Conservation (phyloP, 2,329 filamentous ascomycete genomes). For the Fonsecaea pugnacius region DNA sequence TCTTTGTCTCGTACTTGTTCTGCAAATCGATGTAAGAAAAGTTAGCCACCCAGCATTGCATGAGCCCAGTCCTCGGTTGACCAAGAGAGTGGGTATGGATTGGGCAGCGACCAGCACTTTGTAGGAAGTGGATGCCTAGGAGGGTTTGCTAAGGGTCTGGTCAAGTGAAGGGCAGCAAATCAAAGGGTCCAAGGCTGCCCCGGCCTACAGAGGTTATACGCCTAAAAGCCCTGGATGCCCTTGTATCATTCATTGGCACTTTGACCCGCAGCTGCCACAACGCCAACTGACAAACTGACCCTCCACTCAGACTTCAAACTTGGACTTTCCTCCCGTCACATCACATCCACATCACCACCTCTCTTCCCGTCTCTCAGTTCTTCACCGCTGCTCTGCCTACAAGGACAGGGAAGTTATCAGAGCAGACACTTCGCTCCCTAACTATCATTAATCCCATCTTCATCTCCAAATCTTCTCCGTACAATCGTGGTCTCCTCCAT, state of each 20-base stretch:
- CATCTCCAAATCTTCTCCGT: neutral
- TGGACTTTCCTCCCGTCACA: conserved; percentile 16
- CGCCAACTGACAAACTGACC: conserved; percentile 12
- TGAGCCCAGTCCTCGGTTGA: neutral
- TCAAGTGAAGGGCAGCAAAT: neutral
- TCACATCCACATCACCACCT: conserved; percentile 14
- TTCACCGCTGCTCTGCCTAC: conserved; percentile 14
- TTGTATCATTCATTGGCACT: conserved; percentile 2
- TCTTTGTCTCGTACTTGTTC: neutral
- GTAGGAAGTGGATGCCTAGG: neutral
- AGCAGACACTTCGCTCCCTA: neutral
- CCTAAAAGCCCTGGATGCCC: neutral
- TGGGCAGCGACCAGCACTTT: conserved; percentile 15
- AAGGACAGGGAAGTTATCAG: neutral
- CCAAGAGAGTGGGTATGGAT: neutral
- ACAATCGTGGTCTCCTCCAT: neutral
- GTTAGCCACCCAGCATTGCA: neutral
- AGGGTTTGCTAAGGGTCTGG: neutral
- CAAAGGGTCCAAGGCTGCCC: neutral
- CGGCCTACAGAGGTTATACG: neutral
- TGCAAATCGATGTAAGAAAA: neutral
- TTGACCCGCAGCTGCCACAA: conserved; percentile 8
- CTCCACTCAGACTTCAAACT: conserved; percentile 20
- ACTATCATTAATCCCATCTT: conserved; percentile 1
- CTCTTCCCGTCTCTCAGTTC: conserved; percentile 1